A percentile compares a stretch with the other conserved stretches of the same genome.
phyloP scores from a whole-genome alignment of 192 early-diverging fungal genomes.

The Gaertneriomyces semiglobifer region DNA sequence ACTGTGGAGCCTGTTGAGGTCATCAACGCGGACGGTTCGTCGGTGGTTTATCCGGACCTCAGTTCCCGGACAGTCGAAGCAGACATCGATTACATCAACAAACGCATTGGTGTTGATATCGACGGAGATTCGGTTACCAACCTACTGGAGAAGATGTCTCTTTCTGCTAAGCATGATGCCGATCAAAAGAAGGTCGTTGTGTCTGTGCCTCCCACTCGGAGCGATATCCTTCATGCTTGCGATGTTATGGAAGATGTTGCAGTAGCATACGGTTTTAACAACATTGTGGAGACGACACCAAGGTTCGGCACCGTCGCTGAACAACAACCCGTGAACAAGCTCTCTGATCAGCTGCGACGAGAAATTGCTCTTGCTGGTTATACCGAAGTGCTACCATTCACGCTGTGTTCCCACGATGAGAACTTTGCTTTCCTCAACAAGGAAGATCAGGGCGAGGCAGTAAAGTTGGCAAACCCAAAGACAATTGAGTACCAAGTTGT shows the following conservation, averaged over 20 bases:
- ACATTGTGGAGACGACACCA: slow-evolving; percentile 76
- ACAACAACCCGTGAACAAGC: slow-evolving; percentile 89
- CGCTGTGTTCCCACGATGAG: slow-evolving; percentile 96
- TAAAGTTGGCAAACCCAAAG: slow-evolving; percentile 88
- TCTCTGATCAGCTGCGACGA: slow-evolving; percentile 77
- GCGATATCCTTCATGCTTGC: slow-evolving; percentile 93
- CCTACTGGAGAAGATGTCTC: slow-evolving; percentile 83
- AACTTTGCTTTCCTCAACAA: slow-evolving; percentile 87
- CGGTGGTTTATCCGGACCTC: slow-evolving; percentile 70
- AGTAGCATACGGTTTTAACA: slow-evolving; percentile 96
- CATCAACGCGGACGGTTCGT: slow-evolving; percentile 74
- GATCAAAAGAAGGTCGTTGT: slow-evolving; percentile 59
- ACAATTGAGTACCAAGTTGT: slow-evolving; percentile 89
- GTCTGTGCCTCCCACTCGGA: slow-evolving; percentile 81
- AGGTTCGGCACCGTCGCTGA: slow-evolving; percentile 78
- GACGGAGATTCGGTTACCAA: slow-evolving; percentile 65
- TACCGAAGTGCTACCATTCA: slow-evolving; percentile 91
- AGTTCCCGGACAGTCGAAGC: slow-evolving; percentile 65
- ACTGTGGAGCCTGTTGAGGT: slow-evolving; percentile 92
- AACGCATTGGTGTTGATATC: slow-evolving; percentile 71
- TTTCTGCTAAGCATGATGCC: slow-evolving; percentile 57
- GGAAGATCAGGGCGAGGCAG: slow-evolving; percentile 75
- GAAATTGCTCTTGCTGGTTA: slow-evolving; percentile 89
- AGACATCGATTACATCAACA: slow-evolving; percentile 84
- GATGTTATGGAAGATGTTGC: slow-evolving; percentile 98